Conservation (phyloP, 2,329 filamentous ascomycete genomes). For the Penicillium decumbens region DNA sequence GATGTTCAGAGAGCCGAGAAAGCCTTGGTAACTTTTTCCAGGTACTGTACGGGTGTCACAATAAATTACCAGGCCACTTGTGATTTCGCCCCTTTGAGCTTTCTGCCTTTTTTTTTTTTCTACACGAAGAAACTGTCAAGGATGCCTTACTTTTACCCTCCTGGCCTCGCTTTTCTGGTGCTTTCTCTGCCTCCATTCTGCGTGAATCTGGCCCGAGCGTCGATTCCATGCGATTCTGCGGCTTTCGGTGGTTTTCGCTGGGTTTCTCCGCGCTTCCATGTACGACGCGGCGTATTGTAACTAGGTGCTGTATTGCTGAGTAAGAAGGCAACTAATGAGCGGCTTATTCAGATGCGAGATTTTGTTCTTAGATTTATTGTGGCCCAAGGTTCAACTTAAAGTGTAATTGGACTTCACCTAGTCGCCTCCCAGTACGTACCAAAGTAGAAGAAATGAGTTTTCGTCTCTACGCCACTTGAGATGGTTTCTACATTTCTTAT, state of each 20-base stretch:
- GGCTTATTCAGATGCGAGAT: background rate
- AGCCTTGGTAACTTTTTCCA: constrained; percentile 26
- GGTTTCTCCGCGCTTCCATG: constrained; percentile 21
- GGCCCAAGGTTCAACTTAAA: background rate
- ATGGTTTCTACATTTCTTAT: constrained; percentile 21
- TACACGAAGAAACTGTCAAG: background rate
- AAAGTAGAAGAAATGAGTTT: background rate
- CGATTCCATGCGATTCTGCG: constrained; percentile 26
- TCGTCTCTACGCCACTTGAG: constrained; percentile 1
- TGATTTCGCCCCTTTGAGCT: background rate
- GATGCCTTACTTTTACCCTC: background rate
- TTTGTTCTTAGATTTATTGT: background rate
- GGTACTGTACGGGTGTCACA: constrained; percentile 20
- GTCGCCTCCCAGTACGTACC: background rate
- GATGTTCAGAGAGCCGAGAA: constrained; percentile 13
- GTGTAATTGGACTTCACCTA: background rate
- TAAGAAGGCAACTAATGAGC: too few relatives aligned
- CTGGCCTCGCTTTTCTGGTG: constrained; percentile 11
- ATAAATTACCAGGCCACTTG: constrained; percentile 15
- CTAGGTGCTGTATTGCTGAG: constrained; percentile 7
- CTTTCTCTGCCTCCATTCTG: constrained; percentile 7
- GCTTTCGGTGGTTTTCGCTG: constrained; percentile 31
- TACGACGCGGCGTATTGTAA: background rate
- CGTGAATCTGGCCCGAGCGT: constrained; percentile 26
- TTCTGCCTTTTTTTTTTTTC: background rate